These are phyloP conservation scores for Aspergillus brunneoviolaceus DNA, from an alignment of 2,329 filamentous ascomycete genomes.

Conservation along the genomic window DNA sequence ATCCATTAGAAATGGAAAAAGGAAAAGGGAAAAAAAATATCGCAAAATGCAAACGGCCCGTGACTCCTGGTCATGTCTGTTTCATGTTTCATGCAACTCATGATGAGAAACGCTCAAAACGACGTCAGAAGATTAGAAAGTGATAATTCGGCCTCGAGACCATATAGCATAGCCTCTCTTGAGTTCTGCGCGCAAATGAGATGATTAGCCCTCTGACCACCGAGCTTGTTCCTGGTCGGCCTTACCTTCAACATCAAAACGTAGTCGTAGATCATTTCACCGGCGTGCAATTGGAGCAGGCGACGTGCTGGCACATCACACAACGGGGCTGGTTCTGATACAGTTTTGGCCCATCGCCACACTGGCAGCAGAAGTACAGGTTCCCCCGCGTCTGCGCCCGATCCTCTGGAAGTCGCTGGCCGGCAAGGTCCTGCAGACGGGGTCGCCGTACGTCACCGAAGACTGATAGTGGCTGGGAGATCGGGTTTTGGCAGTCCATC, in stretches of 20 bases:
- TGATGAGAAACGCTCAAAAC: conserved; percentile 7
- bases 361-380: conserved; percentile 42
- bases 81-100: conserved; percentile 4
- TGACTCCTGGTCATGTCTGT: conserved; percentile 11
- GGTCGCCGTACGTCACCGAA: not conserved
- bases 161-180: not conserved
- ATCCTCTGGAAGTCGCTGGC: conserved; percentile 2
- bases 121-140: not conserved
- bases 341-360: conserved; percentile 41
- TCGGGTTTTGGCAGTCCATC: not conserved
- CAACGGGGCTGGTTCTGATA: conserved; percentile 35
- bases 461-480: not conserved
- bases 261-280: conserved; percentile 26
- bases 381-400: conserved; percentile 14
- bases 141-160: not conserved
- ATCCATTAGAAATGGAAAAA: not conserved
- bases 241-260: not conserved
- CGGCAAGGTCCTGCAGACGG: not conserved
- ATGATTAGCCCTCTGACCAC: not conserved
- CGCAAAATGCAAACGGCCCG: conserved; percentile 7
- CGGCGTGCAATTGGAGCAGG: conserved; percentile 30
- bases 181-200: not conserved
- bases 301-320: conserved; percentile 32
- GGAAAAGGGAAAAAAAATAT: conserved; percentile 10
- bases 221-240: not conserved